Conservation (phyloP, 345 rosid species). For the Mallotus nudiflorus region DNA sequence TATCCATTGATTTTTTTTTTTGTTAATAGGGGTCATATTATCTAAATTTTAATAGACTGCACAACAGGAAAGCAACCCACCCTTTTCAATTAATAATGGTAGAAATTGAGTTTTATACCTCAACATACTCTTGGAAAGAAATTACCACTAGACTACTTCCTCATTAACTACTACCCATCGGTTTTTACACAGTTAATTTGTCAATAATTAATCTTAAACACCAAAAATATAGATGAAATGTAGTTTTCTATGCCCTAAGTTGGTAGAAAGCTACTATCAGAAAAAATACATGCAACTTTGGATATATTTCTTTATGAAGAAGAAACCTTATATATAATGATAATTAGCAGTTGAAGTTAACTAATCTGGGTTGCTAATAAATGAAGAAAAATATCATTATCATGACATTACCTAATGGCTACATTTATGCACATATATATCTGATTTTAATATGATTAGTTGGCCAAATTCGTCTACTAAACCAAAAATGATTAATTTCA, state of each 20-base stretch:
- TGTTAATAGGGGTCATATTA: too few species aligned
- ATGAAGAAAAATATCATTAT: not conserved
- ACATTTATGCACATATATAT: not conserved
- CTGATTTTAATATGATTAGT: not conserved
- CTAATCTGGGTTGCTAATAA: not conserved
- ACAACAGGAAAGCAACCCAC: too few species aligned
- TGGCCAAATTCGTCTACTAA: slow-evolving; percentile 11
- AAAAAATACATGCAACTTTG: not conserved
- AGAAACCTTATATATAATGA: not conserved
- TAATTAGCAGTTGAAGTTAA: not conserved
- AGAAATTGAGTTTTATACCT: too few species aligned
- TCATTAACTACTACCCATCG: too few species aligned
- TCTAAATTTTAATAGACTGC: too few species aligned
- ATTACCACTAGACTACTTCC: too few species aligned
- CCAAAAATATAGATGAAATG: not conserved
- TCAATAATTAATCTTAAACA: too few species aligned
- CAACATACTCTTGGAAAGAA: too few species aligned
- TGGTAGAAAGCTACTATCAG: not conserved
- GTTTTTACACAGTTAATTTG: too few species aligned
- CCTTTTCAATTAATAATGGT: too few species aligned
- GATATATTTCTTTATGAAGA: not conserved
- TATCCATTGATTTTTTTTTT: too few species aligned
- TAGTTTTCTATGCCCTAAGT: not conserved
- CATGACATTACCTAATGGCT: not conserved
- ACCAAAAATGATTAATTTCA: not conserved